Evolutionary conservation across 345 rosid genomes (phyloP), one percentile per base, ranked within the genome.

Genomic region (Mallotus nudiflorus): DNA sequence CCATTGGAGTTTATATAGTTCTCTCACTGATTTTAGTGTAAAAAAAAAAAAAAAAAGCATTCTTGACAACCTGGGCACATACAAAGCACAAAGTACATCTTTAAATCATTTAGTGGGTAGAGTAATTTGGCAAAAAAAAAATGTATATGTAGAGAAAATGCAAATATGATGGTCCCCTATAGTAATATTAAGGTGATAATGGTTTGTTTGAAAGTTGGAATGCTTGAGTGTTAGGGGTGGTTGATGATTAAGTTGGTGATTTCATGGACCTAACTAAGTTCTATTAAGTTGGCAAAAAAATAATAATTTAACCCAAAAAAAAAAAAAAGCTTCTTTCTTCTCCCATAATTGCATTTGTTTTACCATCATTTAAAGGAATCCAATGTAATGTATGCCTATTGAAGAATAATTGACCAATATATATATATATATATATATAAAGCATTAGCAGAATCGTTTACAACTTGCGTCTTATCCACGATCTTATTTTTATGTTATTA

Each of bases 391-490:
- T 33, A 33, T 33, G 37, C 6, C 3, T 2, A 2, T 33, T 33
- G 37, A 6, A 73, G 6, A n/a, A 24, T 1, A 53, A n/a, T 0
- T 0, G 1, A 51, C 40, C 19, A n/a, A 29, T n/a, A 44, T 15
- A 19, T 3, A 16, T 35, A 11, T 55, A 28, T 27, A 15, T 25
- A 28, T 22, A 14, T 3, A 59, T 12, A 10, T 16, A 15, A 4
- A 12, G 4, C 20, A 20, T 25, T 45, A 45, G 19, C 16, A n/a
- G 66, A 69, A 66, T 78, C 67, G 3, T 25, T 39, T 24, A 49
- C 77, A 75, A 20, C 75, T 33, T 68, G 65, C 72, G 29, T 84
- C 50, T 64, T 75, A 19, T 75, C 69, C 78, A 59, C 77, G 65
- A 71, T 71, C 51, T 70, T 75, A 57, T 67, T 65, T 71, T 65